phyloP scores from a whole-genome alignment of 306 rosid genomes.

The Cucumis hystrix region DNA sequence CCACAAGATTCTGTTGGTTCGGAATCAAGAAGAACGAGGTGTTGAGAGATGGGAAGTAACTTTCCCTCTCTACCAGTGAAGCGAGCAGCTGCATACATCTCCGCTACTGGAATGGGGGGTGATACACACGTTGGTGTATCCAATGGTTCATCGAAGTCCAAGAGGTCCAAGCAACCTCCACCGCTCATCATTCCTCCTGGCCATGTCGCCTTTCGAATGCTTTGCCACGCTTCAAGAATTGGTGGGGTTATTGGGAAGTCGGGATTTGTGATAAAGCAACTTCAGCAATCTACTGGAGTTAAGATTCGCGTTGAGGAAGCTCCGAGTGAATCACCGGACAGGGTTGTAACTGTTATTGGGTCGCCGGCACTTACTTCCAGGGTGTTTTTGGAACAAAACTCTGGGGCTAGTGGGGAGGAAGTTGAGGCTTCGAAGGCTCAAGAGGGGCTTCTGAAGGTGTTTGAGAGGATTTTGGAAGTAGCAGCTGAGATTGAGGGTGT shows the following conservation, averaged over 20 bases:
- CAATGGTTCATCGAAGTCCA: conserved; percentile 55
- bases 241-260: conserved; percentile 94
- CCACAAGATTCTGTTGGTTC: not conserved
- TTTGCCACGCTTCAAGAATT: conserved; percentile 75
- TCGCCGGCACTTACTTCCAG: conserved; percentile 17
- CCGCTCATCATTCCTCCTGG: conserved; percentile 45
- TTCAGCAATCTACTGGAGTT: conserved; percentile 67
- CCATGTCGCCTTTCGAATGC: conserved; percentile 69
- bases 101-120: conserved; percentile 12
- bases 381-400: conserved; percentile 7
- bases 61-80: conserved; percentile 54
- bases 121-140: conserved; percentile 23
- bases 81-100: conserved; percentile 26
- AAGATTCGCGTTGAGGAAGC: conserved; percentile 81
- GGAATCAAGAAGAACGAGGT: not conserved
- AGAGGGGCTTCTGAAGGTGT: conserved; percentile 74
- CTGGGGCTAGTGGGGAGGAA: conserved; percentile 8
- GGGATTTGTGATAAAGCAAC: conserved; percentile 57
- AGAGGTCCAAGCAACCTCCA: conserved; percentile 44
- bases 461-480: conserved; percentile 80
- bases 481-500: conserved; percentile 74
- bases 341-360: conserved; percentile 48
- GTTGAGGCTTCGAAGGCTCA: conserved; percentile 68
- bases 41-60: conserved; percentile 53
- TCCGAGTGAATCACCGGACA: conserved; percentile 56